Base-by-base conservation (phyloP, 768 basidiomycete genomes). In the Suillus decipiens region DNA sequence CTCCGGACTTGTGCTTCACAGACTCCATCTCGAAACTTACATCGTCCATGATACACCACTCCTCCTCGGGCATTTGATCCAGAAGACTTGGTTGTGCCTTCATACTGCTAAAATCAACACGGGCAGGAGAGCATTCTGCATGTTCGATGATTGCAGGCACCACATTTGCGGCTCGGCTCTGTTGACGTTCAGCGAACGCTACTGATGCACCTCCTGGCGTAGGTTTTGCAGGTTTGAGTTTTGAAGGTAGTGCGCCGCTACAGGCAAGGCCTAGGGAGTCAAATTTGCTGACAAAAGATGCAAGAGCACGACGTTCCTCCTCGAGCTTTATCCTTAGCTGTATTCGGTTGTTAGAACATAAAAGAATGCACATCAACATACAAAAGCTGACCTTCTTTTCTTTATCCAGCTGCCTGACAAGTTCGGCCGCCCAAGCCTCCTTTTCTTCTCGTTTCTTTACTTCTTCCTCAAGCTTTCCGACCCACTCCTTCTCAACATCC, bases 271-370 rank as follows among this genome's bases (percentile, higher is more conserved):
- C 89, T 33, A 91, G 75, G 12, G 90, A 81, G 74, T 95, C 93
- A 69, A 94, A 92, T 72, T 90, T 92, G 73, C 80, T 81, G 51
- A 95, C 93, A 68, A 95, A 95, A 7, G 90, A 83, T 4, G 89
- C 85, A 45, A 95, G 80, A 10, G 90, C 92, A 28, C 86, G 80
- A 42, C 92, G 84, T 75, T 94, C 92, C 50, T 88, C 88, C 72
- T 94, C 92, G 58, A 93, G 75, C 67, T 87, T 87, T 39, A 77
- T 72, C 57, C 90, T 79, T 63, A 78, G 70, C 88, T 89, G 65
- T 12, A 15, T 36, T 22, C 14, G 28, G 2, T 37, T 47, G 63
- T 45, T 8, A 57, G 56, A 11, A 41, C 17, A 57, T 42, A 17
- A 31, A 48, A 31, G 56, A 31, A 31, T 7, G 39, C 6, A 42